Percentiles rank a stretch among this genome's conserved stretches.
Conservation (phyloP, 805 yeast genomes). For the Jamesozyma lodderae region DNA sequence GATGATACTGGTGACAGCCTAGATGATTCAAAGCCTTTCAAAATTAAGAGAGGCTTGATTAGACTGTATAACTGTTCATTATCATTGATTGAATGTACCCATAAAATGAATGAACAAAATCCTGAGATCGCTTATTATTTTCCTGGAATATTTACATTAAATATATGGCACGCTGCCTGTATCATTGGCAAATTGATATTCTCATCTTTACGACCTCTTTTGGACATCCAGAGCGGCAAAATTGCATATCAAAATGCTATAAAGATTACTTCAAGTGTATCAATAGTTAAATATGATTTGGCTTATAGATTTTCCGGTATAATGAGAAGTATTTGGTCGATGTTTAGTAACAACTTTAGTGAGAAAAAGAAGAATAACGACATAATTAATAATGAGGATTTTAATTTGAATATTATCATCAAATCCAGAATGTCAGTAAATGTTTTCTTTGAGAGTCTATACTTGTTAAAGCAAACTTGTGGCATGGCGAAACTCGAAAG, state of each 20-base stretch:
- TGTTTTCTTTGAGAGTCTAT: conserved; percentile 81
- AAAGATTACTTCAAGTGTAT: conserved; percentile 60
- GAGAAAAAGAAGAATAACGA: conserved; percentile 9
- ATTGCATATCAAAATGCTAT: conserved; percentile 59
- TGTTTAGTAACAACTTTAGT: conserved; percentile 58
- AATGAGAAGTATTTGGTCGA: conserved; percentile 87
- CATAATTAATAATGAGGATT: conserved; percentile 26
- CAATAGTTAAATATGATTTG: conserved; percentile 82
- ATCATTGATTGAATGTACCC: conserved; percentile 56
- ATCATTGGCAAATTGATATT: conserved; percentile 69
- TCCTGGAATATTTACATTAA: conserved; percentile 72
- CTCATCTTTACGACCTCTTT: conserved; percentile 55
- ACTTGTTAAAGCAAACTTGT: conserved; percentile 74
- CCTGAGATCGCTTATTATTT: conserved; percentile 59
- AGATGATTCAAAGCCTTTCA: background rate
- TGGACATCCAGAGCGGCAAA: conserved; percentile 66
- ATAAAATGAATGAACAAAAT: conserved; percentile 40
- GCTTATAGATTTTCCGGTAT: conserved; percentile 87
- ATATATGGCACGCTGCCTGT: conserved; percentile 86
- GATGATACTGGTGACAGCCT: background rate
- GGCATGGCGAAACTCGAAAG: conserved; percentile 25
- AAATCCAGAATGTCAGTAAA: conserved; percentile 83
- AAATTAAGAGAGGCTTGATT: background rate
- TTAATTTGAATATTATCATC: conserved; percentile 42
- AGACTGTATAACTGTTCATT: conserved; percentile 60